Conservation (phyloP, 75 land plant genomes). For the Isoetes taiwanensis region DNA sequence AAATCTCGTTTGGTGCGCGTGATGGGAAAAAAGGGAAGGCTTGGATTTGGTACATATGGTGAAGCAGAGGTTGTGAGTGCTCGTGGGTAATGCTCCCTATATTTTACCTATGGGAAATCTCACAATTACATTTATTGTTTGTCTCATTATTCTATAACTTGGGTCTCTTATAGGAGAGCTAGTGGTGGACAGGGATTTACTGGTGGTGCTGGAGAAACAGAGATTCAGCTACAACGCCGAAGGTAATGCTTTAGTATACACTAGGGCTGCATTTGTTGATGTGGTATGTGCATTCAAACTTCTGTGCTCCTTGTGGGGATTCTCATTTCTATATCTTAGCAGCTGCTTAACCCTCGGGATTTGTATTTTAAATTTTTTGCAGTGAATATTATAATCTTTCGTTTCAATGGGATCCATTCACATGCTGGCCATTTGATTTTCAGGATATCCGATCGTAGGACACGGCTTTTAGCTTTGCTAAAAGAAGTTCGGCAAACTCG, state of each 20-base stretch:
- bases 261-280: too few species aligned
- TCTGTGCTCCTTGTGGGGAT: background rate
- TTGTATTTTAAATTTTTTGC: too few species aligned
- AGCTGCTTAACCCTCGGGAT: background rate
- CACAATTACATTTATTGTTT: too few species aligned
- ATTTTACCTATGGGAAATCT: too few species aligned
- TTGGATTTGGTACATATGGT: conserved; percentile 63
- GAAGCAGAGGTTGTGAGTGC: conserved; percentile 96
- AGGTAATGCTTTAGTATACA: conserved; percentile 46
- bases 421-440: background rate
- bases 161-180: conserved; percentile 73
- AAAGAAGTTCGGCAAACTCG: conserved; percentile 75
- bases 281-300: too few species aligned
- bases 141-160: too few species aligned
- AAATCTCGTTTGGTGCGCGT: conserved; percentile 75
- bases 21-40: conserved; percentile 54
- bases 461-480: conserved; percentile 36
- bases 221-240: conserved; percentile 83
- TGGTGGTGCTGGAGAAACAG: conserved; percentile 97
- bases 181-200: conserved; percentile 80
- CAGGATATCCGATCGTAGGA: conserved; percentile 67
- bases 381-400: too few species aligned
- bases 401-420: background rate
- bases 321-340: background rate
- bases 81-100: conserved; percentile 58